Base-by-base conservation (phyloP, 106 monocot genomes). In the Dioscorea dumetorum region DNA sequence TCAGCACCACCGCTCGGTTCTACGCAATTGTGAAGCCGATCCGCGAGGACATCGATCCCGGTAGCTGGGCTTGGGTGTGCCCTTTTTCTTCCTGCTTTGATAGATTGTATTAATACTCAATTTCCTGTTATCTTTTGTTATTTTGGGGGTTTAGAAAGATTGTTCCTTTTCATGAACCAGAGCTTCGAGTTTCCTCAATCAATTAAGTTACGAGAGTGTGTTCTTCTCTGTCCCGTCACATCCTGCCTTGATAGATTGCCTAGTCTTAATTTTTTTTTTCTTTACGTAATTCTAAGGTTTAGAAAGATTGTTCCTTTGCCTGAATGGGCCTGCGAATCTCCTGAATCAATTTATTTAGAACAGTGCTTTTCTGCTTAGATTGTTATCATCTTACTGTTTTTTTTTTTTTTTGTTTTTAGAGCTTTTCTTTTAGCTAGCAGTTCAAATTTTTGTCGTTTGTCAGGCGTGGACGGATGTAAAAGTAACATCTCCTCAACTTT, bases 401-500 rank as follows among this genome's bases (percentile, higher is more conserved):
- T n/a, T n/a, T n/a, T n/a, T n/a, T n/a, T n/a, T n/a, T n/a, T n/a
- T n/a, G n/a, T n/a, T n/a, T 41, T 2, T 41, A 10, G 6, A 8
- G 6, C 41, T 41, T 6, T 41, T 41, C 28, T 28, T 41, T 41
- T 41, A 10, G 41, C 3, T 6, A 41, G 41, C 10, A 2, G 5
- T 41, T 41, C 6, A 41, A 41, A 33, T 50, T 60, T 24, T 58
- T 12, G 12, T 63, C 67, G 74, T 69, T n/a, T 57, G 34, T 20
- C 80, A 97, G 97, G 73, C 74, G 35, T 97, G 97, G 97, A 68
- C 86, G 14, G 97, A 97, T 73, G 84, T 99, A 57, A 92, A 79
- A 74, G 75, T 90, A 51, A 83, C 82, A 32, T 92, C 97, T 64
- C 97, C 97, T 60, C 92, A 99, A 67, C 92, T 92, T 69, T 74